A percentile compares a stretch with the other conserved stretches of the same genome.
These are phyloP conservation scores for Fusarium chaquense DNA, from an alignment of 2,329 filamentous ascomycete genomes.

Conservation along the genomic window DNA sequence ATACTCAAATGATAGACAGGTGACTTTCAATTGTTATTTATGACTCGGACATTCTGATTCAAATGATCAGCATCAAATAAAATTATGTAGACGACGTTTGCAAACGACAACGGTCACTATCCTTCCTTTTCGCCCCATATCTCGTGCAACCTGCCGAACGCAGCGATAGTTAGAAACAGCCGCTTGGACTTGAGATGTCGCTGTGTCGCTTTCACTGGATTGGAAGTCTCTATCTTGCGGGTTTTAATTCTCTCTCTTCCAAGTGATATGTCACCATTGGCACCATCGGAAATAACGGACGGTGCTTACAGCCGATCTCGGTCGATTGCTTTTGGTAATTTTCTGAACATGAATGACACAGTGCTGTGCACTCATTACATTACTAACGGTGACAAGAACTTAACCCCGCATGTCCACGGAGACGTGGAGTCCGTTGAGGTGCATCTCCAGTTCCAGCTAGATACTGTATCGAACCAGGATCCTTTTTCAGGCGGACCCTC, in stretches of 20 bases:
- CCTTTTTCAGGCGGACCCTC: slow-evolving; percentile 20
- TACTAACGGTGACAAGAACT: not conserved
- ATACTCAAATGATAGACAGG: not conserved
- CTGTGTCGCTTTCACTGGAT: slow-evolving; percentile 33
- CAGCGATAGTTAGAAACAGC: slow-evolving; percentile 16
- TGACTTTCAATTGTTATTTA: not conserved
- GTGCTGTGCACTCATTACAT: not conserved
- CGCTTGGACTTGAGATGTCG: slow-evolving; percentile 25
- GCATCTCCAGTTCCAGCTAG: not conserved
- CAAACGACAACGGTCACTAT: not conserved
- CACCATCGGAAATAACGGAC: slow-evolving; percentile 9
- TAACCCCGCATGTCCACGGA: slow-evolving; percentile 22
- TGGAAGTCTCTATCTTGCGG: not conserved
- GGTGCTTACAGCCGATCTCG: not conserved
- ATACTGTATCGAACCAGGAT: slow-evolving; percentile 16
- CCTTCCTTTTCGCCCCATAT: slow-evolving; percentile 17
- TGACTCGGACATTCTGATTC: slow-evolving; percentile 32
- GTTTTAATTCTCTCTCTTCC: not conserved
- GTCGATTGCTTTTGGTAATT: not conserved
- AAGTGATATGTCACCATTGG: slow-evolving; percentile 14
- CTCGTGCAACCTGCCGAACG: slow-evolving; percentile 38
- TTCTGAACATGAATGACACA: not conserved
- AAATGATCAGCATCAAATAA: slow-evolving; percentile 25
- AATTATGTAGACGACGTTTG: not conserved
- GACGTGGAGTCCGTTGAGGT: slow-evolving; percentile 11